Conservation (phyloP, 352 stramenopile genomes). For the Phytophthora brassicae region DNA sequence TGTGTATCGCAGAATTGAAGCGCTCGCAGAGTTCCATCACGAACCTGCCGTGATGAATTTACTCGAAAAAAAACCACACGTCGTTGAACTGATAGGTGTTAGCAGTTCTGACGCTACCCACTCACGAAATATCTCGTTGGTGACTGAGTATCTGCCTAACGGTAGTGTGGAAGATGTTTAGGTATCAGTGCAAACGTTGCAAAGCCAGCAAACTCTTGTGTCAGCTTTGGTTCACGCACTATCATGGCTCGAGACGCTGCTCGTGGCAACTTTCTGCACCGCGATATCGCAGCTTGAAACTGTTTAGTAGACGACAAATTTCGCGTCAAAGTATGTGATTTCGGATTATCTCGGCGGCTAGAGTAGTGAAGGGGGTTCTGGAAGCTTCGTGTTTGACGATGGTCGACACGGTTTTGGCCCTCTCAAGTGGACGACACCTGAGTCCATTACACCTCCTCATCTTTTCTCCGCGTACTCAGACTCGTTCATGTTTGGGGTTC, state of each 20-base stretch:
- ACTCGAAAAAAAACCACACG: slow-evolving; percentile 70
- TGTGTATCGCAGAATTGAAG: slow-evolving; percentile 43
- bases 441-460: slow-evolving; percentile 64
- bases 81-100: slow-evolving; percentile 67
- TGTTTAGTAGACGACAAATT: slow-evolving; percentile 65
- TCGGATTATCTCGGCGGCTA: slow-evolving; percentile 59
- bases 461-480: slow-evolving; percentile 74
- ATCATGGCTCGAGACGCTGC: slow-evolving; percentile 70
- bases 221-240: slow-evolving; percentile 59
- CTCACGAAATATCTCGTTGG: slow-evolving; percentile 38
- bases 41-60: slow-evolving; percentile 77
- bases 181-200: slow-evolving; percentile 9
- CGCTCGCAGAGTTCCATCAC: slow-evolving; percentile 58
- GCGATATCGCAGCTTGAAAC: slow-evolving; percentile 70
- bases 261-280: slow-evolving; percentile 61
- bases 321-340: slow-evolving; percentile 75
- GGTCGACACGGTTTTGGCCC: slow-evolving; percentile 58
- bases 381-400: slow-evolving; percentile 55
- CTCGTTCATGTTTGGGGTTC: slow-evolving; percentile 76
- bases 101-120: slow-evolving; percentile 14
- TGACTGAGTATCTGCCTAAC: slow-evolving; percentile 73
- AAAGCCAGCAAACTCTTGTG: background rate
- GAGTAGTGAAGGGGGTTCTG: background rate
- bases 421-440: slow-evolving; percentile 77
- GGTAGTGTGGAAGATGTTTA: slow-evolving; percentile 60